Evolutionary conservation across 2,329 filamentous ascomycete species (phyloP), one percentile per base, ranked within the genome.

Genomic region (Sphaerulina musiva): DNA sequence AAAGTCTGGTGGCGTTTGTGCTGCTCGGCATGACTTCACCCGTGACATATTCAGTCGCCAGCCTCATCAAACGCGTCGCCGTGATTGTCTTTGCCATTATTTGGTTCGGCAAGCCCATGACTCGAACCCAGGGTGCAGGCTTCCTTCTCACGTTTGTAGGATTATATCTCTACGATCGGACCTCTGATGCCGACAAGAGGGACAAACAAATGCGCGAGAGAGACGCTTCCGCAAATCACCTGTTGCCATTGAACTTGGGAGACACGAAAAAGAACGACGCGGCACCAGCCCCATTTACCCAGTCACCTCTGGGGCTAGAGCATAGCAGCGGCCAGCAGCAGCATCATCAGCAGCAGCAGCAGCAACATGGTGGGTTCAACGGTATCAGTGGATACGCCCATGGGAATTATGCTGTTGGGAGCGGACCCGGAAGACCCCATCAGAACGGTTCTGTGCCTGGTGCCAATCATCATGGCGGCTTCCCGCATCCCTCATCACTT

Each of bases 1-100:
- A 98, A 68, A 96, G 95, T 68, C 95, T 98, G 50, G 80, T 98
- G 51, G 93, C 93, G 0, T 98, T 98, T 68, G 78, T 95, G 20
- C 78, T 98, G 5, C 77, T 98, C 6, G 95, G 90, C 51, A 87
- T 95, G 76, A 87, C 97, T 10, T 95, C 90, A 0, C 93, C 93
- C 0, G 93, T 98, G 38, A 97, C 93, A 0, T 98, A 98, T 74
- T 95, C 89, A 0, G 92, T 98, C 38, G 93, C 93, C 36, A 95
- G 87, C 53, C 77, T 98, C 58, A 93, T 98, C 72, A 98, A 98
- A 75, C 86, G 93, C 46, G 93, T 98, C 10, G 96, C 95, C 67
- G 92, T 98, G 66, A 95, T 98, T 64, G 82, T 93, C 55, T 86
- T 95, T 63, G 90, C 93, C 6, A 92, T 98, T 58, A 75, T 97